Base-by-base conservation (phyloP, 345 rosid genomes). In the Rhizophora mangle region DNA sequence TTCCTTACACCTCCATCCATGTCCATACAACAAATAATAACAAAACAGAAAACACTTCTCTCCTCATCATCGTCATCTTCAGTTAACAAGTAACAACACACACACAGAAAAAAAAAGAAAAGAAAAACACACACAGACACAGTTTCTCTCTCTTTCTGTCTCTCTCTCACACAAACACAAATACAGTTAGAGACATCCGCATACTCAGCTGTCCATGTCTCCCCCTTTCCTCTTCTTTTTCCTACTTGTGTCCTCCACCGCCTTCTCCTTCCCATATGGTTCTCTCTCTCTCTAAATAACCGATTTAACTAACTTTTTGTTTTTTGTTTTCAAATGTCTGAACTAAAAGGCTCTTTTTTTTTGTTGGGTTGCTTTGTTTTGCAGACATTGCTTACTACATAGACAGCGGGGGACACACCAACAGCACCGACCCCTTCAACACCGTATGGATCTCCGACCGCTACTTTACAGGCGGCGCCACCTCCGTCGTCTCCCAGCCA, bases 401-500 rank as follows among this genome's bases (percentile, higher is more conserved):
- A 30, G 98, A 96, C 80, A 90, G 97, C 78, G 99, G 99, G 27
- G 83, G 88, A 61, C 73, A 72, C 68, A 63, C 80, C 72, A 73
- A 77, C 64, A 76, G 82, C 63, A 79, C 82, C 16, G 99, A 92
- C 80, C 69, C 57, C 4, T 88, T 85, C 89, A 88, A 88, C 83
- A 75, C 84, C 34, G 81, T 93, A 20, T 96, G 99, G 99, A 80
- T 82, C 52, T 76, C 98, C 56, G 99, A 96, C 81, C 78, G 84
- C 0, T 96, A 75, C 76, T 96, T 82, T 92, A 76, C 95, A 63
- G 96, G 96, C 22, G 99, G 99, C 24, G 61, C 73, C 59, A 36
- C 84, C 43, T 70, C 88, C 37, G 81, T 82, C 0, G 99, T 96
- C 56, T 96, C 99, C 56, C 95, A 92, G 84, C 98, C 99, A 16